phyloP scores from a whole-genome alignment of 225 moss, liverwort and hornwort species.

The Physcomitrellopsis africana region DNA sequence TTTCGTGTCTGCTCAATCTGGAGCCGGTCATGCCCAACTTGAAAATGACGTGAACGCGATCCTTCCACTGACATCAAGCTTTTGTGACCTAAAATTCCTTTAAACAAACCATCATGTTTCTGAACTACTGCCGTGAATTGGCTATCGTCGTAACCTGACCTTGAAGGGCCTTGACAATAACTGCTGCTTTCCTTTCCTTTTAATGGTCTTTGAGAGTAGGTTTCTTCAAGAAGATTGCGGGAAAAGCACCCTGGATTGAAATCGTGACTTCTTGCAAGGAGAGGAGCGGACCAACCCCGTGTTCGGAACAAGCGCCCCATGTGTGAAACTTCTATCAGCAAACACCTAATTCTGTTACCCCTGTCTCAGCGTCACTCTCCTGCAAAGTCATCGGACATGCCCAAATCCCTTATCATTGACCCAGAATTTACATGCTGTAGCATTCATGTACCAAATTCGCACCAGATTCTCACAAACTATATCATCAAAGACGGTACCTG shows the following conservation, averaged over 20 bases:
- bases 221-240: constrained; percentile 1
- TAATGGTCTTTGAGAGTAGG: background rate
- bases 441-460: background rate
- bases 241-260: background rate
- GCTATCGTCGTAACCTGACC: background rate
- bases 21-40: constrained; percentile 5
- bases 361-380: background rate
- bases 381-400: background rate
- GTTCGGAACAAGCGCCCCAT: constrained; percentile 33
- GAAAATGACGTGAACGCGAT: background rate
- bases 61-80: background rate
- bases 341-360: constrained; percentile 24
- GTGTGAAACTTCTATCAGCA: background rate
- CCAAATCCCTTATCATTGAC: background rate
- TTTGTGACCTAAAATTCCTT: constrained; percentile 24
- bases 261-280: constrained; percentile 20
- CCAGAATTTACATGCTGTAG: background rate
- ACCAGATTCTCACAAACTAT: background rate
- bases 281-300: constrained; percentile 11
- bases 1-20: constrained; percentile 20
- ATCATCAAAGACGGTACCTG: background rate
- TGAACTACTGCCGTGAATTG: background rate
- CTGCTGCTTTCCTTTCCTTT: background rate
- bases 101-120: background rate
- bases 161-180: constrained; percentile 1